Conservation (phyloP, 164 flowering plant genomes). For the Vitis rotundifolia region DNA sequence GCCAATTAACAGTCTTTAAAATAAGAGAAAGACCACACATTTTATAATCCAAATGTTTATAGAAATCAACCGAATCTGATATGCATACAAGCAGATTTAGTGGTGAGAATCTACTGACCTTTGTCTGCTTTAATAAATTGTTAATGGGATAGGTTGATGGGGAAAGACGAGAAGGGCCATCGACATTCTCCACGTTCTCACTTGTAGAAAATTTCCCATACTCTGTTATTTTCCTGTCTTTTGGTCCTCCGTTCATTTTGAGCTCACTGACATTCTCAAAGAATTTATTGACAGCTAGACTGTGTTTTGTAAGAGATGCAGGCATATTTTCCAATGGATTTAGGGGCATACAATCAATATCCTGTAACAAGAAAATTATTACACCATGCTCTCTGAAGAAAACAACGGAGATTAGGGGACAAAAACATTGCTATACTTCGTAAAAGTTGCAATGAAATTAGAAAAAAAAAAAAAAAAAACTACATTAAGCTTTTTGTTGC, state of each 20-base stretch:
- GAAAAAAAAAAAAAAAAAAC: neutral
- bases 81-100: neutral
- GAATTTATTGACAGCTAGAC: conserved; percentile 30
- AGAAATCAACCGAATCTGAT: neutral
- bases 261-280: conserved; percentile 35
- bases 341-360: conserved; percentile 73
- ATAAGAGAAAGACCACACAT: no score
- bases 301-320: conserved; percentile 45
- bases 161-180: conserved; percentile 19
- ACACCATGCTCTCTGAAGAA: neutral
- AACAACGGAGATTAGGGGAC: neutral
- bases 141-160: conserved; percentile 34
- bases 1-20: no score
- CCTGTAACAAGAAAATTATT: conserved; percentile 35
- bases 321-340: conserved; percentile 60
- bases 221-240: conserved; percentile 12
- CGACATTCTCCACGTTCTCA: no score
- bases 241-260: conserved; percentile 29
- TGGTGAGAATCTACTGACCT: neutral
- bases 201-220: no score
- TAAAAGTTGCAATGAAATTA: no score
- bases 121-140: conserved; percentile 19
- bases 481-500: neutral
- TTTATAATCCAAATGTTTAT: no score
- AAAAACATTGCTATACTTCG: neutral